phyloP scores from a whole-genome alignment of 1,139 yeast genomes.

The Spathaspora sp. region DNA sequence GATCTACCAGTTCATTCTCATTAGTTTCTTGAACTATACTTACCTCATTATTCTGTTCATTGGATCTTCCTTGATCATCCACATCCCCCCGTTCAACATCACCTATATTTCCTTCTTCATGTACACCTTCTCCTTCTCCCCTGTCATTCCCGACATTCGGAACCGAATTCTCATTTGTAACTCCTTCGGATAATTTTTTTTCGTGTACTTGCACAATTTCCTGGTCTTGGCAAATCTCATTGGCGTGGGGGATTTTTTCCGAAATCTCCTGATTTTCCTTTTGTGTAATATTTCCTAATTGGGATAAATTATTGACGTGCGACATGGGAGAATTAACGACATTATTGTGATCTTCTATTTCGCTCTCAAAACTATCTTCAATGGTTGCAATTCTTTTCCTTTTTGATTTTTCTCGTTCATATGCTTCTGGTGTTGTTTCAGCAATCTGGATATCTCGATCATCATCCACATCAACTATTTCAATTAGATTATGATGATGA shows the following conservation, averaged over 20 bases:
- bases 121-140: not conserved
- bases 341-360: no score
- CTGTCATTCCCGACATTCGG: conserved; percentile 1
- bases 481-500: no score
- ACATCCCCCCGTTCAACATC: not conserved
- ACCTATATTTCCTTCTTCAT: not conserved
- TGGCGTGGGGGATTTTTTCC: not conserved
- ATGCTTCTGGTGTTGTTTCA: not conserved
- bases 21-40: not conserved
- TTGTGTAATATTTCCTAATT: not conserved
- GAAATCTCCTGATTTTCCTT: not conserved
- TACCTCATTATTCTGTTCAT: not conserved
- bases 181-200: not conserved
- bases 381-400: not conserved
- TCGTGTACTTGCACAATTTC: not conserved
- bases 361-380: not conserved
- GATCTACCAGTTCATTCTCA: not conserved
- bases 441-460: not conserved
- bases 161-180: not conserved
- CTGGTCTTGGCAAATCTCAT: not conserved
- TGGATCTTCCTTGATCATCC: not conserved
- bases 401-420: not conserved
- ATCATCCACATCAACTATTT: not conserved
- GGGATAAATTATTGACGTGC: not conserved
- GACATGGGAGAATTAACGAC: no score